Conservation (phyloP, 2,329 filamentous ascomycete genomes). For the Colletotrichum chrysophilum region DNA sequence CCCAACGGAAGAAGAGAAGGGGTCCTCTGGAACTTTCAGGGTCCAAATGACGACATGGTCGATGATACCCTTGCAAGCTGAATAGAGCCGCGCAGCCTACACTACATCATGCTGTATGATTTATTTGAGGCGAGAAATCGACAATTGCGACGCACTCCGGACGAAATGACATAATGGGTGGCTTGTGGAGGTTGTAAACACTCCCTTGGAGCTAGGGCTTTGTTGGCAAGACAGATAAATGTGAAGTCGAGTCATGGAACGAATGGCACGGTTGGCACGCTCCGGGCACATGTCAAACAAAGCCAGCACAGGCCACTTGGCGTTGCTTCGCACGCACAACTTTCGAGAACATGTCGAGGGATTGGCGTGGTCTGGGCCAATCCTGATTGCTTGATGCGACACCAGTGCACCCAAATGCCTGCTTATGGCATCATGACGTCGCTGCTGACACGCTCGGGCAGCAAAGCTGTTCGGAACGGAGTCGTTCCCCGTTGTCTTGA, state of each 20-base stretch:
- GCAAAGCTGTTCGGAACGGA: neutral
- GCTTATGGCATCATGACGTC: conserved; percentile 17
- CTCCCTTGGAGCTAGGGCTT: neutral
- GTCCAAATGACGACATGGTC: conserved; percentile 18
- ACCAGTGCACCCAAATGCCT: neutral
- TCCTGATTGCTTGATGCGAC: neutral
- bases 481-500: neutral
- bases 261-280: neutral
- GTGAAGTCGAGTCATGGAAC: conserved; percentile 4
- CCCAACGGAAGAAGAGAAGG: neutral
- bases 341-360: neutral
- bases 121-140: neutral
- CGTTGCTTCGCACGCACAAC: neutral
- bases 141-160: neutral
- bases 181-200: neutral
- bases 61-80: conserved; percentile 3
- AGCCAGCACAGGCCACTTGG: neutral
- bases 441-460: neutral
- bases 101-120: neutral
- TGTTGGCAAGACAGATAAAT: neutral
- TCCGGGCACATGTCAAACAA: conserved; percentile 7
- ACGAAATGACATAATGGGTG: conserved; percentile 12
- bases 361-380: neutral
- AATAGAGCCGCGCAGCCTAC: neutral
- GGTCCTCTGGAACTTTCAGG: conserved; percentile 1